Conservation (phyloP, 1,284 basidiomycete species). For the Heliocybe sulcata region DNA sequence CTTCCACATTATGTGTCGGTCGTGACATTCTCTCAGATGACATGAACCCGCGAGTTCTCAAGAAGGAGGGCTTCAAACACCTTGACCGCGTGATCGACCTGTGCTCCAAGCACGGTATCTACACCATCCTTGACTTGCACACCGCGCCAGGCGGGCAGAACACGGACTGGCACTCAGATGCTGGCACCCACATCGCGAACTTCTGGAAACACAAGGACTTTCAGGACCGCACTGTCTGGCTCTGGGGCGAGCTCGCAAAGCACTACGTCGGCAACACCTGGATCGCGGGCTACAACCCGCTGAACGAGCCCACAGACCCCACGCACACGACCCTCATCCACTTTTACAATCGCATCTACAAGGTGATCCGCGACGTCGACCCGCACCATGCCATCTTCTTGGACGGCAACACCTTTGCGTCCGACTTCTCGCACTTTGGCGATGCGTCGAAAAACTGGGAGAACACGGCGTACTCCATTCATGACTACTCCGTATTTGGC, state of each 20-base stretch:
- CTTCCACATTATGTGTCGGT: background rate
- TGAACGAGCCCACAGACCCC: slow-evolving; percentile 73
- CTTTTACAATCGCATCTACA: slow-evolving; percentile 59
- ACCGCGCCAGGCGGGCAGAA: slow-evolving; percentile 56
- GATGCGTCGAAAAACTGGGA: slow-evolving; percentile 45
- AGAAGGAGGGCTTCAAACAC: slow-evolving; percentile 54
- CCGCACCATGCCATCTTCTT: slow-evolving; percentile 57
- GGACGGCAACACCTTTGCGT: slow-evolving; percentile 71
- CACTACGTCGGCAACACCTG: slow-evolving; percentile 52
- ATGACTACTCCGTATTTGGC: slow-evolving; percentile 68
- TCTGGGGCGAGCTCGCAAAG: slow-evolving; percentile 62
- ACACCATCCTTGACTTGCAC: slow-evolving; percentile 55
- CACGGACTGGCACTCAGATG: slow-evolving; percentile 46
- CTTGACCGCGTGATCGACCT: slow-evolving; percentile 50
- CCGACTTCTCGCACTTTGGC: slow-evolving; percentile 68
- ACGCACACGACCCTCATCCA: slow-evolving; percentile 40
- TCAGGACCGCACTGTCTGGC: slow-evolving; percentile 62
- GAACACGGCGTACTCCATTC: slow-evolving; percentile 71
- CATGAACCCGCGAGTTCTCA: slow-evolving; percentile 56
- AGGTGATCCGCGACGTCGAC: slow-evolving; percentile 63
- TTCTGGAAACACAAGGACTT: slow-evolving; percentile 77
- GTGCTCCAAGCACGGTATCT: slow-evolving; percentile 53
- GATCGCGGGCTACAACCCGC: slow-evolving; percentile 57
- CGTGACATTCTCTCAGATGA: slow-evolving; percentile 35
- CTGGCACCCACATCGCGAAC: slow-evolving; percentile 44